phyloP scores from a whole-genome alignment of 371 early-diverging fungal genomes.

The Polyrhizophydium stewartii region DNA sequence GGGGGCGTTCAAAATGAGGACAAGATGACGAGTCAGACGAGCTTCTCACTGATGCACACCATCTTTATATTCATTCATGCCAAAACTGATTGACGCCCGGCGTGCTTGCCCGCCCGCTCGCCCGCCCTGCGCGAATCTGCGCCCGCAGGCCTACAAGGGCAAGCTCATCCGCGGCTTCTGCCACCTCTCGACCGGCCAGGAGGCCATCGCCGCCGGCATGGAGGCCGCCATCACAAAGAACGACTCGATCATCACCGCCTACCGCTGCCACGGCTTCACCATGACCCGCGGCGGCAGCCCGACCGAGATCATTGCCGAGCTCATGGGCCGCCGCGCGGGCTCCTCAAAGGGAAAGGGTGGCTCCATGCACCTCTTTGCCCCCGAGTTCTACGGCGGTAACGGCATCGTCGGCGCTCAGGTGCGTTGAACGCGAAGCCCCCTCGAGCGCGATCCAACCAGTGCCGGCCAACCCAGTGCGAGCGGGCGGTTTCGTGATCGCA shows the following conservation, averaged over 20 bases:
- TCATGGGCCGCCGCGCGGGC: constrained; percentile 81
- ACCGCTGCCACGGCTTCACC: constrained; percentile 99
- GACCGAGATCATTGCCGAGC: constrained; percentile 39
- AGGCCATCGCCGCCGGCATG: constrained; percentile 96
- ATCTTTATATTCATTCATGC: background rate
- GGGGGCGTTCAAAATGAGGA: too few relatives aligned
- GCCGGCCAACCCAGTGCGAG: too few relatives aligned
- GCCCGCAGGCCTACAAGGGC: constrained; percentile 87
- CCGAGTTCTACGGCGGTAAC: constrained; percentile 98
- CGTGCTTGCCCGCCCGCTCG: background rate
- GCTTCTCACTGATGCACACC: too few relatives aligned
- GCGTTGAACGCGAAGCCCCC: too few relatives aligned
- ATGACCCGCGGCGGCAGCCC: constrained; percentile 74
- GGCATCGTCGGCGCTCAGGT: constrained; percentile 99
- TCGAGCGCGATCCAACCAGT: too few relatives aligned
- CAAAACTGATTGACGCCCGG: background rate
- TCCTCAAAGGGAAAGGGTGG: constrained; percentile 98
- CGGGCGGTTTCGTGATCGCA: too few relatives aligned
- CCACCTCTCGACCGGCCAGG: constrained; percentile 99
- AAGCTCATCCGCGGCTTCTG: constrained; percentile 98
- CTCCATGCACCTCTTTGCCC: constrained; percentile 99
- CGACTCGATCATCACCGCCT: constrained; percentile 97
- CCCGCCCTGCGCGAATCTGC: background rate
- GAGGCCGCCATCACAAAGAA: constrained; percentile 78
- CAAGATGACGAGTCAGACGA: background rate